A percentile compares a stretch with the other conserved stretches of the same genome.
These are phyloP conservation scores for Chaetomium sp. DNA, from an alignment of 2,329 filamentous ascomycete species.

Conservation along the genomic window DNA sequence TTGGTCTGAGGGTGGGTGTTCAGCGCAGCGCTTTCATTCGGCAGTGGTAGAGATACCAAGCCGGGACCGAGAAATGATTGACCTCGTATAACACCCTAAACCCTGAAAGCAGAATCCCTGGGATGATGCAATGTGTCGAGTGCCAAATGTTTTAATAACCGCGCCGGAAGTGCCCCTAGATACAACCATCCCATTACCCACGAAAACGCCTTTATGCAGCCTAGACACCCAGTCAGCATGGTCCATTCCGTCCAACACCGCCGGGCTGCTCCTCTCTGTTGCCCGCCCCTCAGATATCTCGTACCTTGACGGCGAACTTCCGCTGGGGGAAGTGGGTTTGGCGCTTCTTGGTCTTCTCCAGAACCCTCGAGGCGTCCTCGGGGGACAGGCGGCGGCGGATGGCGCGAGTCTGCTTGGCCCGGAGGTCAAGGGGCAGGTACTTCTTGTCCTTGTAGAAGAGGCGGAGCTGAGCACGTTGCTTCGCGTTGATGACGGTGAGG, in stretches of 20 bases:
- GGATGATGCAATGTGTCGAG: slow-evolving; percentile 37
- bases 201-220: slow-evolving; percentile 34
- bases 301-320: slow-evolving; percentile 98
- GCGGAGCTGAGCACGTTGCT: slow-evolving; percentile 96
- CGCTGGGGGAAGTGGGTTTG: slow-evolving; percentile 94
- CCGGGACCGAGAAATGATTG: slow-evolving; percentile 36
- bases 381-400: slow-evolving; percentile 93
- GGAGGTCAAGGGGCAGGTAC: slow-evolving; percentile 97
- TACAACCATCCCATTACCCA: slow-evolving; percentile 34
- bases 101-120: slow-evolving; percentile 36
- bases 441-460: slow-evolving; percentile 99
- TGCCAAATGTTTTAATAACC: slow-evolving; percentile 36
- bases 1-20: slow-evolving; percentile 28
- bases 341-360: slow-evolving; percentile 98
- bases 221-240: slow-evolving; percentile 33
- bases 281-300: slow-evolving; percentile 33
- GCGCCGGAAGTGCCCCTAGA: slow-evolving; percentile 37
- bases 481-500: slow-evolving; percentile 99
- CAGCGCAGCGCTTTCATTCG: slow-evolving; percentile 36
- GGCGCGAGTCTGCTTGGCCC: slow-evolving; percentile 96
- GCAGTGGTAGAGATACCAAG: slow-evolving; percentile 36
- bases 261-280: neutral
- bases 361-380: slow-evolving; percentile 80
- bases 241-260: neutral
- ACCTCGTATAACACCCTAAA: slow-evolving; percentile 37